These are phyloP conservation scores for Lecanosticta acicola DNA, from an alignment of 2,329 filamentous ascomycete genomes.

Conservation along the genomic window DNA sequence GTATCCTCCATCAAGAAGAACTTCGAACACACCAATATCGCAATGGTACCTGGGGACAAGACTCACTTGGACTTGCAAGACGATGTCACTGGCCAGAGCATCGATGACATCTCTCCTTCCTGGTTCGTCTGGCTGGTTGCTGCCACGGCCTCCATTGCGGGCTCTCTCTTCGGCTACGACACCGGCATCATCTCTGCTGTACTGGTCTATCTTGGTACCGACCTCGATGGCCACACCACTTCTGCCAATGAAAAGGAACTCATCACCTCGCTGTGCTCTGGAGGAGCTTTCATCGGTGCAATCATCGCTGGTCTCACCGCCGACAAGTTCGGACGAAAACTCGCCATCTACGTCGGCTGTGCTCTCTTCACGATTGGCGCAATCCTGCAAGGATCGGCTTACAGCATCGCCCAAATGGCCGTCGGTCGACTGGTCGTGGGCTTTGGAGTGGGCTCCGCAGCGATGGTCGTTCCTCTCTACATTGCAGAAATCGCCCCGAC, in stretches of 20 bases:
- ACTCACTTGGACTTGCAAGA: slow-evolving; percentile 18
- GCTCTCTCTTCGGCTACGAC: slow-evolving; percentile 30
- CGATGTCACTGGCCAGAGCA: slow-evolving; percentile 12
- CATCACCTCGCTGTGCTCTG: slow-evolving; percentile 36
- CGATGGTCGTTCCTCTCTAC: slow-evolving; percentile 41
- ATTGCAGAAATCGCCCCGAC: slow-evolving; percentile 48
- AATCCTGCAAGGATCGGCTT: slow-evolving; percentile 17
- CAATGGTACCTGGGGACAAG: slow-evolving; percentile 14
- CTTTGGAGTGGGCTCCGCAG: slow-evolving; percentile 43
- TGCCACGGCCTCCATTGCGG: slow-evolving; percentile 21
- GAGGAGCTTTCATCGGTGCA: slow-evolving; percentile 35
- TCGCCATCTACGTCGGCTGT: slow-evolving; percentile 38
- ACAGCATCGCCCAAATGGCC: slow-evolving; percentile 39
- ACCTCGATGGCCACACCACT: slow-evolving; percentile 28
- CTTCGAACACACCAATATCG: slow-evolving; percentile 14
- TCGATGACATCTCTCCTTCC: slow-evolving; percentile 19
- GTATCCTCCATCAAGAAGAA: slow-evolving; percentile 13
- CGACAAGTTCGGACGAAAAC: slow-evolving; percentile 35
- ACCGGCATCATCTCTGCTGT: slow-evolving; percentile 37
- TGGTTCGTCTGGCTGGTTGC: slow-evolving; percentile 25
- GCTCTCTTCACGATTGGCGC: slow-evolving; percentile 40
- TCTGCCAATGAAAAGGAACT: slow-evolving; percentile 35
- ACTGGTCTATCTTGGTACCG: slow-evolving; percentile 34
- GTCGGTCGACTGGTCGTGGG: slow-evolving; percentile 44
- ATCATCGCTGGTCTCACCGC: slow-evolving; percentile 35